Conservation (phyloP, 148 eudicot genomes). For the Vaccinium myrtillus region DNA sequence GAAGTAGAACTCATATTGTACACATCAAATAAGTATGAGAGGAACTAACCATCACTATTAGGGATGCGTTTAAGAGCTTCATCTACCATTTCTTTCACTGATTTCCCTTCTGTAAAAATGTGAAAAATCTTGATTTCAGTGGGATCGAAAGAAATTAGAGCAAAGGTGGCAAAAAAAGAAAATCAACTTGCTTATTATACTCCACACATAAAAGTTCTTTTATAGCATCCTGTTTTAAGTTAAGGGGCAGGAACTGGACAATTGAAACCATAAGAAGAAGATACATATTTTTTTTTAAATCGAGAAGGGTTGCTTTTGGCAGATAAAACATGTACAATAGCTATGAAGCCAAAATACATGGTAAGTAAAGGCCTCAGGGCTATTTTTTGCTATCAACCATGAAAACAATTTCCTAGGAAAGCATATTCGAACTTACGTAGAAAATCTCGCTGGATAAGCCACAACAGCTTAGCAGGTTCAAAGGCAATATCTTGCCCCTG, state of each 20-base stretch:
- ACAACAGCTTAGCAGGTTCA: slow-evolving; percentile 93
- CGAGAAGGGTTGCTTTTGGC: not conserved
- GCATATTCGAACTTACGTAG: slow-evolving; percentile 58
- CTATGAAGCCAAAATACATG: not conserved
- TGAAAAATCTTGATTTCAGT: not conserved
- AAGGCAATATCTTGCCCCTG: slow-evolving; percentile 98
- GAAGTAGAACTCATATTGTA: not conserved
- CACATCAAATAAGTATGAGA: not conserved
- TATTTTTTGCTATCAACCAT: not conserved
- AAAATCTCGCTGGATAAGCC: slow-evolving; percentile 99
- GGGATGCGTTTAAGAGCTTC: slow-evolving; percentile 88
- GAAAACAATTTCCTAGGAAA: not conserved
- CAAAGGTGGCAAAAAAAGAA: not conserved
- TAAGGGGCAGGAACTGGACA: not conserved
- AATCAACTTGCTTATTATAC: not conserved
- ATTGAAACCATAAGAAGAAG: not conserved
- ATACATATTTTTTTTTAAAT: not conserved
- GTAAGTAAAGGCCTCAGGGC: not conserved
- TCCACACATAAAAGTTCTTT: not conserved
- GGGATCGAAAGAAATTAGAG: not conserved
- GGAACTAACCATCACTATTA: slow-evolving; percentile 64
- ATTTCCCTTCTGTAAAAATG: slow-evolving; percentile 73
- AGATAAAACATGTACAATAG: not conserved
- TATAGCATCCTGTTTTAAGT: not conserved
- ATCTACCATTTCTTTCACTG: slow-evolving; percentile 90